Conservation (phyloP, 257 asterid genomes). For the Orobanche coerulescens region DNA sequence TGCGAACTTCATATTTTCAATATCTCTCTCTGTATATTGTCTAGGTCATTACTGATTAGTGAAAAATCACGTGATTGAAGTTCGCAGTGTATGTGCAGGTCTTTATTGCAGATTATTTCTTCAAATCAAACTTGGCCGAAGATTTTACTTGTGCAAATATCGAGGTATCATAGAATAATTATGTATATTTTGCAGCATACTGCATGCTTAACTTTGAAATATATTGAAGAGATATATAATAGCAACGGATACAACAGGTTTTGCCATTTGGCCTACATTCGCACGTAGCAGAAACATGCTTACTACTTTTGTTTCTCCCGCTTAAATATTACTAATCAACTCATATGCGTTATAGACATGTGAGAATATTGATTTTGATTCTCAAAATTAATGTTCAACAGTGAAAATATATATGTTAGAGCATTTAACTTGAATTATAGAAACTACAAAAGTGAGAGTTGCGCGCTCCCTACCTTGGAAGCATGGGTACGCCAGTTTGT, state of each 20-base stretch:
- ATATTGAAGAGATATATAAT: neutral
- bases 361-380: no score
- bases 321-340: neutral
- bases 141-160: slow-evolving; percentile 79
- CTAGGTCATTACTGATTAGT: neutral
- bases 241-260: neutral
- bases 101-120: slow-evolving; percentile 82
- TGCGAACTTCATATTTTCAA: neutral
- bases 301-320: neutral
- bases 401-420: neutral
- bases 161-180: slow-evolving; percentile 43
- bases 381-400: no score
- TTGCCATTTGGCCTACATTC: neutral
- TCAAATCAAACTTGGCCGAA: slow-evolving; percentile 61
- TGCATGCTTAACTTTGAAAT: neutral
- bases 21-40: neutral
- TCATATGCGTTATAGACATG: no score
- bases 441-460: no score
- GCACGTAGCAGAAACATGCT: neutral
- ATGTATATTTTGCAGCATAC: neutral
- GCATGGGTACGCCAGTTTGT: no score
- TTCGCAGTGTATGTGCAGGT: slow-evolving; percentile 51
- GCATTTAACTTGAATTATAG: neutral
- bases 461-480: no score
- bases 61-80: slow-evolving; percentile 15